Evolutionary conservation across 2,329 filamentous ascomycete species (phyloP).

Genomic region (Camptophora hylomeconis): DNA sequence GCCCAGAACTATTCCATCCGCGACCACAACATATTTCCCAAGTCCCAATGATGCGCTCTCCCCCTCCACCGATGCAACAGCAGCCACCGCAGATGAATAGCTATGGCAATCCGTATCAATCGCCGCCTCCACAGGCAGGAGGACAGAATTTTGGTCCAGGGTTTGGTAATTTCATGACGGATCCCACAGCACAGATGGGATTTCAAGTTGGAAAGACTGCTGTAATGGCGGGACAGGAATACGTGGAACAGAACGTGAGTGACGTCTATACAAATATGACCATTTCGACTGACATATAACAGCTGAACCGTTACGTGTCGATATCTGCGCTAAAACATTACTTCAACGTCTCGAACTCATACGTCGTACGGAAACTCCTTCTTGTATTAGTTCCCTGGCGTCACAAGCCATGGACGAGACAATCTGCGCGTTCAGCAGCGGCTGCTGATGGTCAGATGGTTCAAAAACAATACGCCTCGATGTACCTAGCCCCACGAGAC

Average conservation of each 20-base stretch:
- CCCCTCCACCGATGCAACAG: conserved; percentile 64
- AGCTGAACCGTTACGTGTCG: conserved; percentile 76
- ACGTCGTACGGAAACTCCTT: conserved; percentile 85
- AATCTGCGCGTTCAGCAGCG: conserved; percentile 48
- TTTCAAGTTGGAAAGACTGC: conserved; percentile 89
- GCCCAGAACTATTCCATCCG: conserved; percentile 89
- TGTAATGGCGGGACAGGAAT: conserved; percentile 82
- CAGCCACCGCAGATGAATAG: conserved; percentile 30
- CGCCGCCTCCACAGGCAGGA: conserved; percentile 23
- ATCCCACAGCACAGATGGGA: conserved; percentile 87
- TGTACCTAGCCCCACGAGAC: conserved; percentile 80
- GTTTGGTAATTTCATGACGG: conserved; percentile 93
- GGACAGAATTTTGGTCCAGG: conserved; percentile 13
- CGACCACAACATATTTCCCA: conserved; percentile 97
- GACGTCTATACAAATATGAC: neutral
- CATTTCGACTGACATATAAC: conserved; percentile 10
- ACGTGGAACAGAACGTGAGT: conserved; percentile 84
- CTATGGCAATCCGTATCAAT: conserved; percentile 38
- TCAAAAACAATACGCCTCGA: conserved; percentile 37
- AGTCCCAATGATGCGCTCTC: conserved; percentile 90
- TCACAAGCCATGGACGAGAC: conserved; percentile 93
- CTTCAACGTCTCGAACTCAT: conserved; percentile 97
- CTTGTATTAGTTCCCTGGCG: conserved; percentile 95
- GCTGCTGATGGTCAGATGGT: conserved; percentile 41
- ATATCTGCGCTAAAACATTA: conserved; percentile 93